phyloP scores from a whole-genome alignment of 2,329 filamentous ascomycete genomes.

The Neofusicoccum kwambonambiense region DNA sequence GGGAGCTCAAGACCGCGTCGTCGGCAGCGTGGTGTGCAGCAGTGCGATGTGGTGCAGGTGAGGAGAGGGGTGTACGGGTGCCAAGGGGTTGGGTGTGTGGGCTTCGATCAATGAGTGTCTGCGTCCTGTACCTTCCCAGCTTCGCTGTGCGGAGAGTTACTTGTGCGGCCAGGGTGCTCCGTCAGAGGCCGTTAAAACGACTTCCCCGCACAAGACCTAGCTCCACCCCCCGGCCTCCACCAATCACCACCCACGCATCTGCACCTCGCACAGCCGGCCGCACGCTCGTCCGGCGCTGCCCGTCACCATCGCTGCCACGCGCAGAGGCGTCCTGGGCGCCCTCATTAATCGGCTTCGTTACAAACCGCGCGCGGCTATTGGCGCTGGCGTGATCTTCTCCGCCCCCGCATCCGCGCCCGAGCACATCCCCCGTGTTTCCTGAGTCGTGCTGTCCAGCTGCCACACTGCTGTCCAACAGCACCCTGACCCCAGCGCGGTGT shows the following conservation, averaged over 20 bases:
- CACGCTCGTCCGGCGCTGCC: conserved; percentile 4
- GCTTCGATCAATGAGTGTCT: conserved; percentile 12
- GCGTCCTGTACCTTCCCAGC: conserved; percentile 14
- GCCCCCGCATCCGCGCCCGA: conserved; percentile 10
- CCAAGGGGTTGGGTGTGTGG: conserved; percentile 5
- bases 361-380: conserved; percentile 1
- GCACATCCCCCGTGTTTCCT: conserved; percentile 7
- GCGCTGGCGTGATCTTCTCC: neutral
- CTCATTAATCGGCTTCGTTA: neutral
- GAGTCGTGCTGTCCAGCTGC: neutral
- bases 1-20: conserved; percentile 16
- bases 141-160: conserved; percentile 11
- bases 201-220: conserved; percentile 12
- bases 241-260: neutral
- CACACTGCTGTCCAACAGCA: neutral
- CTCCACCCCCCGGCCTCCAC: neutral
- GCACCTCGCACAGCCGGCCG: neutral
- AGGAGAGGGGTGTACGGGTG: conserved; percentile 11
- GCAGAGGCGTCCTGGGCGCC: neutral
- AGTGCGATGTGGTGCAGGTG: conserved; percentile 7
- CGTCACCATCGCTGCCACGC: neutral
- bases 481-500: neutral
- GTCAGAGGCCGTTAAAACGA: neutral
- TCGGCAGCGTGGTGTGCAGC: neutral
- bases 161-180: neutral